Evolutionary conservation across 306 rosid genomes (phyloP), one percentile per base, ranked within the genome.

Genomic region (Macrotyloma uniflorum): DNA sequence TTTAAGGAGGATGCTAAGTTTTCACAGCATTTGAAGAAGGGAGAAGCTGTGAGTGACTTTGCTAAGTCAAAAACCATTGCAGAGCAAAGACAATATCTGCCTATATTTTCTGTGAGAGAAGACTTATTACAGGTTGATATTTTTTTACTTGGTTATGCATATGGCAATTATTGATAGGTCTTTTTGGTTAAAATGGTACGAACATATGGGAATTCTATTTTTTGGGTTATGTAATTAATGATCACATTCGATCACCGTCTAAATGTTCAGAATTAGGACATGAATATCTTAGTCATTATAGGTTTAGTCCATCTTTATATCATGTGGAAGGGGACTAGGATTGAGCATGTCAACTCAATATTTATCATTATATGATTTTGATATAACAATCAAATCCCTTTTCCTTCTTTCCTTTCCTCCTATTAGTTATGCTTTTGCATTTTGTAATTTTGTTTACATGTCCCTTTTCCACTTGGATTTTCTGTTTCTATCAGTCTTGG

Each of bases 1-100:
- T 95, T 95, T 83, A 95, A 89, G 87, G 98, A 92, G 83, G 98
- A 95, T 14, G 98, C 98, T 1, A 95, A 93, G 87, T 95, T 95
- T 91, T 93, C 98, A 36, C 96, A 95, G 67, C 98, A 95, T 83
- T 66, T 95, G 91, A 95, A 91, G 80, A 93, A 91, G 79, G 98
- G 88, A 78, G 97, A 95, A 81, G 98, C 96, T 58, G 98, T 91
- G 66, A 95, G 98, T 84, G 98, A 95, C 36, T 95, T 95, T 79
- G 98, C 98, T 0, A 92, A 65, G 90, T 87, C 97, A 83, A 95
- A 95, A 86, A 95, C 88, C 66, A 0, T 95, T 57, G 71, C 98
- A 14, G 91, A 95, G 86, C 98, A 95, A 86, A 88, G 98, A 49
- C 98, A 92, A 75, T 95, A 95, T 92, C 86, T 95, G 67, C 98